These are phyloP conservation scores for Thuja plicata DNA, from an alignment of 83 land plant species.

Conservation along the genomic window DNA sequence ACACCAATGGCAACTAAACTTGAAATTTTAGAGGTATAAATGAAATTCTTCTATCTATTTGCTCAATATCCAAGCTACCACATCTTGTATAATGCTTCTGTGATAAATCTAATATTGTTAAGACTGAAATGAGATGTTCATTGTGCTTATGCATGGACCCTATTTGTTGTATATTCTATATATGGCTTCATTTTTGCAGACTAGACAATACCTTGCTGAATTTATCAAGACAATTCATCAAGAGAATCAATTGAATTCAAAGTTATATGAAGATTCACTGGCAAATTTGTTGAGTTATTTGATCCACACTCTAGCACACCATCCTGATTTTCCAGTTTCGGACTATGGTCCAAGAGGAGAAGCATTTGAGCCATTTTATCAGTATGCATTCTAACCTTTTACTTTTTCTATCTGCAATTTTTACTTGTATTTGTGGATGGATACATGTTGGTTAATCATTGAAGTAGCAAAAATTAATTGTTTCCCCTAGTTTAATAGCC, in stretches of 20 bases:
- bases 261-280: slow-evolving; percentile 29
- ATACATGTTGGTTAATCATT: not conserved
- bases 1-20: slow-evolving; percentile 19
- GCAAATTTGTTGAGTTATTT: slow-evolving; percentile 51
- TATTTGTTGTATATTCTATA: not conserved
- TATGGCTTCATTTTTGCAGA: slow-evolving; percentile 20
- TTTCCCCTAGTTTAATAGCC: not conserved
- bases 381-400: slow-evolving; percentile 26
- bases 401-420: not conserved
- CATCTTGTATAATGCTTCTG: not conserved
- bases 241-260: slow-evolving; percentile 27
- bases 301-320: slow-evolving; percentile 65
- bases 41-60: not conserved
- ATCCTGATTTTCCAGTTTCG: slow-evolving; percentile 44
- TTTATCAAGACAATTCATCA: slow-evolving; percentile 53
- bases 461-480: not conserved
- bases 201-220: slow-evolving; percentile 45
- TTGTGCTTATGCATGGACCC: not conserved
- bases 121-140: not conserved
- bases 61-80: not conserved
- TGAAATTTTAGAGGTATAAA: slow-evolving; percentile 46
- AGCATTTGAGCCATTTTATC: slow-evolving; percentile 48
- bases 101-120: not conserved
- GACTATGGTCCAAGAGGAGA: slow-evolving; percentile 41
- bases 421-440: not conserved